Evolutionary conservation across 345 rosid species (phyloP), one percentile per base, ranked within the genome.

Genomic region (Chamaenerion angustifolium): DNA sequence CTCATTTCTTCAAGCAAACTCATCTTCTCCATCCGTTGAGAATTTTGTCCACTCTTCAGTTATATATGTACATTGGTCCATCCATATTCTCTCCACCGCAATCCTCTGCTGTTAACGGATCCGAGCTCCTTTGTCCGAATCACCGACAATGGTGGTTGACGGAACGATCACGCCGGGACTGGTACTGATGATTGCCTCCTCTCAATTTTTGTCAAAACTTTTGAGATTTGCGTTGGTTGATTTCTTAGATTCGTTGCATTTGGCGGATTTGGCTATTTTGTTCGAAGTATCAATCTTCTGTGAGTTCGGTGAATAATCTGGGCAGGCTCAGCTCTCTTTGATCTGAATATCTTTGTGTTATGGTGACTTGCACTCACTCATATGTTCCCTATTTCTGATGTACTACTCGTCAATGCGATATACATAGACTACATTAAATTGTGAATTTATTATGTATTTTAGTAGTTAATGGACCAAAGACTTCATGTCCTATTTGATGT

Each of bases 111-210:
- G 18, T 10, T 13, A 3, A 40, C 56, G 16, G 44, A 42, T 53
- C 56, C 35, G 14, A 6, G 40, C 23, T 52, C 44, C 25, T 10
- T 10, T 11, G 23, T 2, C 1, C 18, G 43, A 6, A 42, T 16
- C 7, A 16, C 27, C 43, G 23, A 44, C 49, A 41, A 89, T 90
- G 98, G 85, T 58, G 75, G 78, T 67, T 63, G 68, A 68, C 52
- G 84, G 71, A 54, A 73, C 80, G 15, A 75, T 90, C 43, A 74
- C 98, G 66, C 86, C 94, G 64, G 94, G 95, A 40, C 88, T 76
- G 94, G 98, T 90, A 41, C 57, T 44, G 14, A 48, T 40, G 48
- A 13, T 2, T 15, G 16, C 21, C 5, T 12, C 18, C 12, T 54
- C 27, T 10, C 12, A 58, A 16, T 14, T 11, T 12, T 6, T 54